Evolutionary conservation across 352 stramenopile species (phyloP).

Genomic region (Peronospora destructor): DNA sequence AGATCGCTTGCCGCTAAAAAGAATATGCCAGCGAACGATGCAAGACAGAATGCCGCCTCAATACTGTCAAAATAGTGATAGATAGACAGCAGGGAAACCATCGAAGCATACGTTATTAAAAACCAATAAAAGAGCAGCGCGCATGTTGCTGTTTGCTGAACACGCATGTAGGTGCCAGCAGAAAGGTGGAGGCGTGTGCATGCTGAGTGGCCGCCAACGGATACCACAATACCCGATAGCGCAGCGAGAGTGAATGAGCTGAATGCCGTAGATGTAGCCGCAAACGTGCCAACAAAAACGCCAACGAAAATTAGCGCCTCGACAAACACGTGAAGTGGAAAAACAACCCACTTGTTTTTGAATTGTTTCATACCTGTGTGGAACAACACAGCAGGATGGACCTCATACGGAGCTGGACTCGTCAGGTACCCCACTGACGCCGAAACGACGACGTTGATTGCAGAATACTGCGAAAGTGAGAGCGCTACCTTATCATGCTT

Average conservation of each 20-base stretch:
- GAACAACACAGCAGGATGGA: constrained; percentile 51
- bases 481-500: constrained; percentile 36
- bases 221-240: constrained; percentile 69
- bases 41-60: constrained; percentile 76
- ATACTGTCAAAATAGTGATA: constrained; percentile 84
- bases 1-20: constrained; percentile 77
- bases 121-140: constrained; percentile 70
- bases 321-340: constrained; percentile 72
- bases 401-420: constrained; percentile 50
- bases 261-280: constrained; percentile 60
- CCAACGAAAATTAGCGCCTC: constrained; percentile 60
- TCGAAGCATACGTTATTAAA: constrained; percentile 61
- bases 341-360: constrained; percentile 70
- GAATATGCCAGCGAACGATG: constrained; percentile 67
- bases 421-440: constrained; percentile 60
- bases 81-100: constrained; percentile 68
- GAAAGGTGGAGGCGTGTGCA: constrained; percentile 51
- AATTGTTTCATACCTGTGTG: constrained; percentile 46
- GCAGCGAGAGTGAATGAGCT: constrained; percentile 68
- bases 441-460: constrained; percentile 61
- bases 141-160: constrained; percentile 64
- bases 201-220: constrained; percentile 62
- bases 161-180: constrained; percentile 43
- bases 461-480: constrained; percentile 69
- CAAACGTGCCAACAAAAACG: constrained; percentile 73